These are phyloP conservation scores for Besnoitia besnoiti DNA, from an alignment of 169 alveolate species.

Conservation along the genomic window DNA sequence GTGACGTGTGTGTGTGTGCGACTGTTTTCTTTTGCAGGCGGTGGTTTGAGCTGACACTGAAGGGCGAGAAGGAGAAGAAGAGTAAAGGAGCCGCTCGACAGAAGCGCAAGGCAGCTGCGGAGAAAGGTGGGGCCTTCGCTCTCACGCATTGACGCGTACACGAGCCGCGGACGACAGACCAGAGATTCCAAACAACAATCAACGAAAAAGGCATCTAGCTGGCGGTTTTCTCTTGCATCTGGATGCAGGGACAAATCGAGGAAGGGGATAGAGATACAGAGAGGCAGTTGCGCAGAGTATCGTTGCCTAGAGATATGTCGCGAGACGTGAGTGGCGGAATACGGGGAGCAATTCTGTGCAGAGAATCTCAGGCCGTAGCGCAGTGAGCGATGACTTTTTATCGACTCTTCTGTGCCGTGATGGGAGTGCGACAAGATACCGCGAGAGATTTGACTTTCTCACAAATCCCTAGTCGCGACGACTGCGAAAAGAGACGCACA, in stretches of 20 bases:
- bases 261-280: background rate
- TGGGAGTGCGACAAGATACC: too few species aligned
- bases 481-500: too few species aligned
- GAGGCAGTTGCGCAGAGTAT: background rate
- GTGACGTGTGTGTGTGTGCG: background rate
- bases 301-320: too few species aligned
- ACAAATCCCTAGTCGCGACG: too few species aligned
- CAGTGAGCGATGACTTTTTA: too few species aligned
- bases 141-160: background rate
- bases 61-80: slow-evolving; percentile 56
- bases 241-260: too few species aligned
- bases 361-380: too few species aligned
- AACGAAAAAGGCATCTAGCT: background rate
- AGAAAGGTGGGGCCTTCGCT: background rate
- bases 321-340: too few species aligned
- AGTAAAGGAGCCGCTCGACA: slow-evolving; percentile 6
- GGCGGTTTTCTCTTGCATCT: background rate
- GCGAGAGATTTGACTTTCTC: too few species aligned
- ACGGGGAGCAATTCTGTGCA: too few species aligned
- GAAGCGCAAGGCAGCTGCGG: background rate
- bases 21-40: slow-evolving; percentile 34
- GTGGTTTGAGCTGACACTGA: slow-evolving; percentile 58
- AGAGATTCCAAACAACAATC: background rate
- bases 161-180: background rate
- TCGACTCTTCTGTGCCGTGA: too few species aligned